Percentiles rank a stretch among this genome's conserved stretches.
These are phyloP conservation scores for Jasminum sambac DNA, from an alignment of 257 asterid genomes.

Conservation along the genomic window DNA sequence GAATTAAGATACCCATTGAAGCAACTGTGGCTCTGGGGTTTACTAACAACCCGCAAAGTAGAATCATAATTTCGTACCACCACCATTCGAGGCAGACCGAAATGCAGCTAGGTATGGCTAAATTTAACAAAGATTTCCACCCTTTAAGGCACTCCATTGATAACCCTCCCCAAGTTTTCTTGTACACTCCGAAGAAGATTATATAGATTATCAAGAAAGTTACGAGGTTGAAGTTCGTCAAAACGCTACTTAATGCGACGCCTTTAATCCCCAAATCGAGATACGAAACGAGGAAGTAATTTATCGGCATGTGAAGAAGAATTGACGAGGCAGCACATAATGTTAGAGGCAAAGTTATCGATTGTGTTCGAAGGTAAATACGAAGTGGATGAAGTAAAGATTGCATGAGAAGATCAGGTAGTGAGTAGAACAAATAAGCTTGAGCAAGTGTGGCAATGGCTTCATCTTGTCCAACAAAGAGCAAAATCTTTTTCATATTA, in stretches of 20 bases:
- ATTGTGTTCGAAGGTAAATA: slow-evolving; percentile 71
- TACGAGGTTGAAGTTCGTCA: slow-evolving; percentile 69
- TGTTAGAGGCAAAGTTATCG: slow-evolving; percentile 70
- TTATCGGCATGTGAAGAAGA: slow-evolving; percentile 60
- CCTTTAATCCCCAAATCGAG: slow-evolving; percentile 59
- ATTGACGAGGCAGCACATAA: slow-evolving; percentile 58
- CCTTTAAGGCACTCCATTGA: slow-evolving; percentile 55
- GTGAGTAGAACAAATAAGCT: slow-evolving; percentile 46
- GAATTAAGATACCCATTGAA: slow-evolving; percentile 80
- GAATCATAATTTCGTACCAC: slow-evolving; percentile 90
- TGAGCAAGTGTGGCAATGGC: slow-evolving; percentile 66
- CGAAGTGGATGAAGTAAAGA: slow-evolving; percentile 67
- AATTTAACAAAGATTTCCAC: slow-evolving; percentile 51
- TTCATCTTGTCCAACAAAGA: slow-evolving; percentile 58
- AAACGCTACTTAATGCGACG: slow-evolving; percentile 57
- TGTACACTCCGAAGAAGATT: slow-evolving; percentile 48
- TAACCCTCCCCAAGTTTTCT: slow-evolving; percentile 57
- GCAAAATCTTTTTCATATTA: slow-evolving; percentile 51
- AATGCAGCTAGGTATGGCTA: slow-evolving; percentile 80
- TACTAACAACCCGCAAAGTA: slow-evolving; percentile 58
- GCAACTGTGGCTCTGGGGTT: slow-evolving; percentile 76
- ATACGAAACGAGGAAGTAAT: slow-evolving; percentile 53
- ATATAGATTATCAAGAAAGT: slow-evolving; percentile 45
- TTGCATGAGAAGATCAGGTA: slow-evolving; percentile 65
- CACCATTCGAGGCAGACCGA: slow-evolving; percentile 90